phyloP scores from a whole-genome alignment of 2,329 filamentous ascomycete species.

The Microcyclosporella mali region DNA sequence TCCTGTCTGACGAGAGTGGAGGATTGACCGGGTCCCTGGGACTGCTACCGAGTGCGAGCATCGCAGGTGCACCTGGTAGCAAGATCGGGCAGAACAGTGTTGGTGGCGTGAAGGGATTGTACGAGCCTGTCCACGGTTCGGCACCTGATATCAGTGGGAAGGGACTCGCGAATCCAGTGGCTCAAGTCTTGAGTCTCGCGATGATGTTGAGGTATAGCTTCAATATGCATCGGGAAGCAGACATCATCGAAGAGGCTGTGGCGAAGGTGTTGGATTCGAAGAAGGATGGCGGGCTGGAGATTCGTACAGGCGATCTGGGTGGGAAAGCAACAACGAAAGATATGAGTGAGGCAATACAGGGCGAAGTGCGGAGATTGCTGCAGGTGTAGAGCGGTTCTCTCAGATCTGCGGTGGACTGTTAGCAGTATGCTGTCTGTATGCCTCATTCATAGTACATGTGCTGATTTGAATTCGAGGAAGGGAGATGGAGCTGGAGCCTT shows the following conservation, averaged over 20 bases:
- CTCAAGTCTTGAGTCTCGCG: constrained; percentile 28
- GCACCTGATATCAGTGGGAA: constrained; percentile 32
- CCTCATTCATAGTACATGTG: no score
- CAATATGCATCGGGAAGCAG: constrained; percentile 28
- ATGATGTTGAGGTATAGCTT: constrained; percentile 32
- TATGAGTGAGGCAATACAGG: constrained; percentile 38
- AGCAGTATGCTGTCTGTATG: no score
- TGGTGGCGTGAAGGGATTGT: constrained; percentile 34
- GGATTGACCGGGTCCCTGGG: constrained; percentile 45
- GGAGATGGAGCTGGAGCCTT: no score
- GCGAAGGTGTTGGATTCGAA: constrained; percentile 48
- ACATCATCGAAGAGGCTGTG: constrained; percentile 48
- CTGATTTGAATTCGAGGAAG: no score
- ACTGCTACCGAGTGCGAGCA: constrained; percentile 39
- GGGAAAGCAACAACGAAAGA: constrained; percentile 40
- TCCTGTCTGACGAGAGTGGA: constrained; percentile 43
- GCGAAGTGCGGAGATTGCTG: constrained; percentile 24
- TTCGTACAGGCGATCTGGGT: constrained; percentile 51
- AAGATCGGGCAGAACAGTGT: constrained; percentile 33
- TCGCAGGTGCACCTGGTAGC: constrained; percentile 26
- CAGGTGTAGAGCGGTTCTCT: no score
- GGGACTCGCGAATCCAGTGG: constrained; percentile 29
- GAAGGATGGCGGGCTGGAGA: constrained; percentile 46
- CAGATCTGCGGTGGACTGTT: no score
- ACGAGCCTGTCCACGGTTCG: constrained; percentile 31